Percentiles rank a stretch among this genome's conserved stretches.
Conservation (phyloP, 179 eudicot genomes). For the Vitellaria paradoxa region DNA sequence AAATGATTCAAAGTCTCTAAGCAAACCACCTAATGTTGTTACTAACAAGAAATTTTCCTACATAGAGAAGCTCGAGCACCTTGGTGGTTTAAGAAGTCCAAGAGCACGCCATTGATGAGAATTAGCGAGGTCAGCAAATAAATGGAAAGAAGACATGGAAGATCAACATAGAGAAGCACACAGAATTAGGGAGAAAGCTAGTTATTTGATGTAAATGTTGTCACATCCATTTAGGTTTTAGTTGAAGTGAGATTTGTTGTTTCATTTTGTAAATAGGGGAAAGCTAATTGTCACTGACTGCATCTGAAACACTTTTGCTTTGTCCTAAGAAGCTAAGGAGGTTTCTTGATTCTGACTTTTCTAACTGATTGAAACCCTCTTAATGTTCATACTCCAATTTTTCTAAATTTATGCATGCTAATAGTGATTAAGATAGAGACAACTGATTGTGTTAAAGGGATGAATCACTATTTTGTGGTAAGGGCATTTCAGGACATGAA, state of each 20-base stretch:
- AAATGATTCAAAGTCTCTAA: slow-evolving; percentile 20
- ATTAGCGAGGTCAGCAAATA: neutral
- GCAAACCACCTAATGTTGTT: slow-evolving; percentile 34
- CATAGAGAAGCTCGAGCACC: slow-evolving; percentile 52
- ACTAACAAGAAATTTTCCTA: slow-evolving; percentile 53
- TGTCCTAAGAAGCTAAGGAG: neutral
- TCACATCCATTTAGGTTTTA: slow-evolving; percentile 12
- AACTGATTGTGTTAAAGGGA: neutral
- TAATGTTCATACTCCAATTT: neutral
- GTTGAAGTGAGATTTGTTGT: slow-evolving; percentile 15
- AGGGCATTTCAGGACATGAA: neutral
- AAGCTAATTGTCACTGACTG: neutral
- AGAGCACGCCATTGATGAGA: slow-evolving; percentile 45
- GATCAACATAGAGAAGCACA: neutral
- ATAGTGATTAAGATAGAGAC: neutral
- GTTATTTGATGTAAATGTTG: neutral
- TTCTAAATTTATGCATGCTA: too few relatives aligned
- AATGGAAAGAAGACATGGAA: neutral
- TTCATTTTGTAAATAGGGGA: slow-evolving; percentile 25
- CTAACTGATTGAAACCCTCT: neutral
- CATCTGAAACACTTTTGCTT: too few relatives aligned
- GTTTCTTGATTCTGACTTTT: neutral
- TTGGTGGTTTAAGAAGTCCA: slow-evolving; percentile 75
- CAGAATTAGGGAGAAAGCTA: neutral
- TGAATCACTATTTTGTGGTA: neutral